Conservation (phyloP, 306 rosid genomes). For the Delonix regia region DNA sequence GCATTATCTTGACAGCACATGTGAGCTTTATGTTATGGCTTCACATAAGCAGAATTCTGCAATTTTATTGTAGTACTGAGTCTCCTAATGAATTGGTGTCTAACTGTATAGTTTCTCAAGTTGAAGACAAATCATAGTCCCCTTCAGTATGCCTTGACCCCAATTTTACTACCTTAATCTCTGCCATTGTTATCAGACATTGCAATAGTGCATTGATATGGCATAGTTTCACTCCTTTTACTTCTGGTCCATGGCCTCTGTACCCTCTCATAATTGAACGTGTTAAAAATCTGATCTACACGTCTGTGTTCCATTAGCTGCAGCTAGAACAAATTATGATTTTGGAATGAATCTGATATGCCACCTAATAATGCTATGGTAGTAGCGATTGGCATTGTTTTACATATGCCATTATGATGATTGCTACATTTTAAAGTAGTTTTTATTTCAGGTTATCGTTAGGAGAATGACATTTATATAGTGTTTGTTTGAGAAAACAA, state of each 20-base stretch:
- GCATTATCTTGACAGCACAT: conserved; percentile 4
- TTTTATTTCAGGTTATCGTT: too few species aligned
- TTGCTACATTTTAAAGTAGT: too few species aligned
- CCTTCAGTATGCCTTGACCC: background rate
- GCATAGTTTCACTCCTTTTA: conserved; percentile 1
- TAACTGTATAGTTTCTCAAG: background rate
- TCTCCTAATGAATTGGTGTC: conserved; percentile 15
- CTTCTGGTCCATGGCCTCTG: background rate
- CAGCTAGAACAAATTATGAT: too few species aligned
- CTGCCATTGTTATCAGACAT: background rate
- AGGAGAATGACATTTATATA: too few species aligned
- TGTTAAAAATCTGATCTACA: background rate
- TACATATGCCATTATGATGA: too few species aligned
- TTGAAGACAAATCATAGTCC: conserved; percentile 4
- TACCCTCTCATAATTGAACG: conserved; percentile 14
- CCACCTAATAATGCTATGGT: too few species aligned
- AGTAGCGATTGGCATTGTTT: too few species aligned
- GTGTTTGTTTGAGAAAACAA: too few species aligned
- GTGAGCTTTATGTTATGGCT: conserved; percentile 1
- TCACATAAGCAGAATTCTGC: conserved; percentile 1
- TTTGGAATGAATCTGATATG: too few species aligned
- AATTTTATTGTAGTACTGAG: background rate
- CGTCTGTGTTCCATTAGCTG: background rate
- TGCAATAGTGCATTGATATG: conserved; percentile 7
- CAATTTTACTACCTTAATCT: background rate